phyloP scores from a whole-genome alignment of 352 stramenopile genomes.

The Pythium volutum region DNA sequence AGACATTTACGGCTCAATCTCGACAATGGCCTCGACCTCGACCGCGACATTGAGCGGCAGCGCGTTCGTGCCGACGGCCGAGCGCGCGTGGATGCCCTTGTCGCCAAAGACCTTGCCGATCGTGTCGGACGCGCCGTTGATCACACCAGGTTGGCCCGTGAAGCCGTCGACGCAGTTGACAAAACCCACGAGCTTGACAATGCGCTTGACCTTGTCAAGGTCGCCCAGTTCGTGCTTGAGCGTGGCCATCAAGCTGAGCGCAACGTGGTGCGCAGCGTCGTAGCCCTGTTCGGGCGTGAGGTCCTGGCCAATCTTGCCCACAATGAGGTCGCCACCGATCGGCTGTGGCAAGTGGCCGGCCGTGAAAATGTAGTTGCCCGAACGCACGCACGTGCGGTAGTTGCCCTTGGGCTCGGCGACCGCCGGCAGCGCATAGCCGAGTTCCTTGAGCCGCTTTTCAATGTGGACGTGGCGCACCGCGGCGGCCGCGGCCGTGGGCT shows the following conservation, averaged over 20 bases:
- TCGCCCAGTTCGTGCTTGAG: constrained; percentile 90
- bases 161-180: constrained; percentile 95
- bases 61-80: constrained; percentile 95
- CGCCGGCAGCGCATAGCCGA: constrained; percentile 81
- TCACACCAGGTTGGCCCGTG: constrained; percentile 88
- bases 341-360: constrained; percentile 80
- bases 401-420: constrained; percentile 88
- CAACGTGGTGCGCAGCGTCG: constrained; percentile 86
- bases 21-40: constrained; percentile 96
- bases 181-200: constrained; percentile 97
- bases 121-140: constrained; percentile 96
- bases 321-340: constrained; percentile 72
- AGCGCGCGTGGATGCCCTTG: constrained; percentile 90
- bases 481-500: constrained; percentile 29
- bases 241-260: constrained; percentile 89
- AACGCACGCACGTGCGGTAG: constrained; percentile 82
- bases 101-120: constrained; percentile 90
- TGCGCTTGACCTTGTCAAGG: constrained; percentile 91
- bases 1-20: constrained; percentile 83
- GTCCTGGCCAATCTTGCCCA: constrained; percentile 88
- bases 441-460: constrained; percentile 77
- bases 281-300: constrained; percentile 89
- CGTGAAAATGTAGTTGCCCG: constrained; percentile 83
- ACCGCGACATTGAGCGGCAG: constrained; percentile 96
- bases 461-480: constrained; percentile 64